Conservation (phyloP, 495 filamentous ascomycete species). For the Sporormia fimetaria region DNA sequence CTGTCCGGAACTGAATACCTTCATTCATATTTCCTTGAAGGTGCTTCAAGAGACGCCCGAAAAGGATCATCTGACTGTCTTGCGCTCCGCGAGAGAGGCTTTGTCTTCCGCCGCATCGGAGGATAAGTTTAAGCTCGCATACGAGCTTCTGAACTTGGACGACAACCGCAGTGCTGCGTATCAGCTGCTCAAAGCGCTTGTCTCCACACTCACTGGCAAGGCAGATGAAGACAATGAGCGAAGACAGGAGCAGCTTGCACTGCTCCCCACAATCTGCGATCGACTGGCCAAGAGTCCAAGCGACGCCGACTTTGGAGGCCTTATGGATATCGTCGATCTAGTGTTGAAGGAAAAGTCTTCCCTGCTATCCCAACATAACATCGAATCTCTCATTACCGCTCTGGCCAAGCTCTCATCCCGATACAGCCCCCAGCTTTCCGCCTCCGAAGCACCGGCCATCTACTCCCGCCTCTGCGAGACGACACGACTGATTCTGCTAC, state of each 20-base stretch:
- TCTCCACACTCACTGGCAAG: constrained; percentile 4
- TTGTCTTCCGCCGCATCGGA: neutral
- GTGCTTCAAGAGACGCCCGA: constrained; percentile 3
- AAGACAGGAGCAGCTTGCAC: constrained; percentile 11
- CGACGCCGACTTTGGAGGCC: constrained; percentile 5
- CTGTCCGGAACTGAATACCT: constrained; percentile 1
- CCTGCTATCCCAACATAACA: constrained; percentile 12
- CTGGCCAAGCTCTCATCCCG: constrained; percentile 11
- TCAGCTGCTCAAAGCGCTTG: constrained; percentile 9
- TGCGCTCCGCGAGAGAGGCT: constrained; percentile 3
- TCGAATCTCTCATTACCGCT: constrained; percentile 14
- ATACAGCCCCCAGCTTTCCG: constrained; percentile 23
- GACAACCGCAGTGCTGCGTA: neutral
- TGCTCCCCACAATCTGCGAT: constrained; percentile 9
- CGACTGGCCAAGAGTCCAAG: constrained; percentile 1
- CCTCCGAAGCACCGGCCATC: constrained; percentile 40
- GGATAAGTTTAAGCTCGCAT: constrained; percentile 8
- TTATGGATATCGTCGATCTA: constrained; percentile 17
- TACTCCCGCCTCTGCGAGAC: constrained; percentile 52
- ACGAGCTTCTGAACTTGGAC: neutral
- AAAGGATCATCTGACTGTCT: constrained; percentile 1
- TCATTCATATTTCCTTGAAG: constrained; percentile 1
- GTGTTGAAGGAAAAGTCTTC: constrained; percentile 16
- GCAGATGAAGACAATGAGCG: constrained; percentile 7
- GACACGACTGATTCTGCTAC: constrained; percentile 43